phyloP scores from a whole-genome alignment of 139 green algal genomes.

The Coelastrella sp. region DNA sequence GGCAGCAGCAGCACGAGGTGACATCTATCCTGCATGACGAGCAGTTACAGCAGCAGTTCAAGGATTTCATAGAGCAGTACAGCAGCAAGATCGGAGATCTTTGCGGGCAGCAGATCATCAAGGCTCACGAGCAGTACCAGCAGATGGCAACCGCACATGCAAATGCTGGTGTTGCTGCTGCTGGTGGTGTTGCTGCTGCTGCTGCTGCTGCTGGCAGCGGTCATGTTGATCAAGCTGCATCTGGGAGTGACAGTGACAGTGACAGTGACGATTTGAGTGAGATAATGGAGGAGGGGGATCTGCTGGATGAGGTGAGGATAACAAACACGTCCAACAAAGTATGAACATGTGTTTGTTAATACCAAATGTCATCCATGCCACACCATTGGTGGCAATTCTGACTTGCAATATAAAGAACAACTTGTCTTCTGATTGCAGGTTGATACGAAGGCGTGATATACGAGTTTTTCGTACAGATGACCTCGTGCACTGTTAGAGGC shows the following conservation, averaged over 20 bases:
- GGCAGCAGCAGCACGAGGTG: conserved; percentile 28
- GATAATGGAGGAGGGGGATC: neutral
- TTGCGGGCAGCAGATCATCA: too few species aligned
- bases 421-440: too few species aligned
- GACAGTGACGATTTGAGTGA: neutral
- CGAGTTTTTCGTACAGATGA: too few species aligned
- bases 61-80: neutral
- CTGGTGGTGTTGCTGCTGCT: too few species aligned
- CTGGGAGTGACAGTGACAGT: neutral
- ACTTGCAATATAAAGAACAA: too few species aligned
- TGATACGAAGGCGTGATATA: too few species aligned
- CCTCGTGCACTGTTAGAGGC: too few species aligned
- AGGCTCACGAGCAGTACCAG: neutral
- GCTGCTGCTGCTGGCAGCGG: neutral
- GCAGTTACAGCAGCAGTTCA: neutral
- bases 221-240: neutral
- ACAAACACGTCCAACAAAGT: neutral
- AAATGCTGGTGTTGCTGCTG: neutral
- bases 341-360: too few species aligned
- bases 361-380: too few species aligned
- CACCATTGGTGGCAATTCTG: too few species aligned
- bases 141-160: neutral
- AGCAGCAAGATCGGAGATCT: neutral
- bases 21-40: neutral
- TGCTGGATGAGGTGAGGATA: conserved; percentile 8